Percentiles rank a stretch among this genome's conserved stretches.
phyloP scores from a whole-genome alignment of 2,329 filamentous ascomycete genomes.

The Aspergillus hiratsukae region DNA sequence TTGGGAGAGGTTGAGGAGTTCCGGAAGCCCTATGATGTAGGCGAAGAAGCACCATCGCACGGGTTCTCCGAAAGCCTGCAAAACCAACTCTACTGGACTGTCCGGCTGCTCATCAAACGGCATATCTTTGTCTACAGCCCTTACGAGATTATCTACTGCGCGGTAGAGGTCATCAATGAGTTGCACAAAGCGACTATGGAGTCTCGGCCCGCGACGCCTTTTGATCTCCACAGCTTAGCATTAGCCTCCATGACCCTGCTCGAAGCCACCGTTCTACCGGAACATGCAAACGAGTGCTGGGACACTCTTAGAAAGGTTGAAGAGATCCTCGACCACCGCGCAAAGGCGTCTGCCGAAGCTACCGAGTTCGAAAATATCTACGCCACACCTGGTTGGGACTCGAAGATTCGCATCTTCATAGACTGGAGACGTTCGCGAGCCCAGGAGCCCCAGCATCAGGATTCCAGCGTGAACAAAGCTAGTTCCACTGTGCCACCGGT shows the following conservation, averaged over 20 bases:
- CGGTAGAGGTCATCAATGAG: conserved; percentile 38
- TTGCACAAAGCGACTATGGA: conserved; percentile 32
- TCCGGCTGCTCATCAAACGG: conserved; percentile 40
- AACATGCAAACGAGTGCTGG: conserved; percentile 37
- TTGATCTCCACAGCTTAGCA: conserved; percentile 39
- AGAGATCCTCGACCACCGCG: conserved; percentile 44
- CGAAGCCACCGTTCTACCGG: conserved; percentile 39
- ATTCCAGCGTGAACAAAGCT: conserved; percentile 17
- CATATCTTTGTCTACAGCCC: conserved; percentile 40
- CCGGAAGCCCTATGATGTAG: conserved; percentile 23
- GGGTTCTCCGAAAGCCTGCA: conserved; percentile 35
- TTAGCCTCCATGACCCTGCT: conserved; percentile 40
- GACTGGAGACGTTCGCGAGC: conserved; percentile 34
- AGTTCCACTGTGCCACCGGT: conserved; percentile 26
- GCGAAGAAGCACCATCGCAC: conserved; percentile 21
- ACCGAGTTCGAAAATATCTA: conserved; percentile 38
- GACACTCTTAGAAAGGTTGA: conserved; percentile 48
- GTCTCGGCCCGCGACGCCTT: conserved; percentile 32
- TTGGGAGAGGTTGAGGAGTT: conserved; percentile 35
- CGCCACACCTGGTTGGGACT: conserved; percentile 37
- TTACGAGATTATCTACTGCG: conserved; percentile 39
- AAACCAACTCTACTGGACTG: conserved; percentile 40
- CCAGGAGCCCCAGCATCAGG: conserved; percentile 29
- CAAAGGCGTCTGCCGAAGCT: conserved; percentile 23
- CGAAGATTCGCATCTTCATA: conserved; percentile 38